Conservation (phyloP, 345 rosid genomes). For the Mercurialis annua region DNA sequence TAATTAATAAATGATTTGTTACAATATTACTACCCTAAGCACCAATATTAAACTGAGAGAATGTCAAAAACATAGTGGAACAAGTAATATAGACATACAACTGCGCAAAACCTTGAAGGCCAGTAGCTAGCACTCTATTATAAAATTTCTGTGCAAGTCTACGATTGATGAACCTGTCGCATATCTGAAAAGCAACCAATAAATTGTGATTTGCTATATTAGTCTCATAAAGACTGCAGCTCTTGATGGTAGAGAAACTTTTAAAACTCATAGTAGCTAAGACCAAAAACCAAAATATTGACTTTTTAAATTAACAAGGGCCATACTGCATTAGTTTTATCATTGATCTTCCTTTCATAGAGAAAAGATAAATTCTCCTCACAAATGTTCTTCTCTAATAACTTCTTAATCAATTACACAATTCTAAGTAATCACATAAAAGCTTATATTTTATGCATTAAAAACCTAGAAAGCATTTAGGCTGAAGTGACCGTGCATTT, state of each 20-base stretch:
- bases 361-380: neutral
- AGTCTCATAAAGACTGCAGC: neutral
- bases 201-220: neutral
- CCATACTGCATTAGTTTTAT: neutral
- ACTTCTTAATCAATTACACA: neutral
- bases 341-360: neutral
- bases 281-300: neutral
- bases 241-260: neutral
- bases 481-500: no score
- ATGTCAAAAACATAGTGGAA: neutral
- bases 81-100: slow-evolving; percentile 25
- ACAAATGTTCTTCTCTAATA: neutral
- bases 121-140: slow-evolving; percentile 26
- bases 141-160: slow-evolving; percentile 30
- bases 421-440: neutral
- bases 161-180: slow-evolving; percentile 42
- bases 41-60: neutral
- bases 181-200: slow-evolving; percentile 25
- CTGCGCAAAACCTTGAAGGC: slow-evolving; percentile 38
- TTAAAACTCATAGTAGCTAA: neutral
- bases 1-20: neutral
- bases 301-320: neutral
- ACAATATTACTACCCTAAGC: neutral
- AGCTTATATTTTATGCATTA: neutral
- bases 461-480: neutral